Percentiles rank a stretch among this genome's conserved stretches.
phyloP scores from a whole-genome alignment of 1,284 basidiomycete genomes.

The Cutaneotrichosporon sp. region DNA sequence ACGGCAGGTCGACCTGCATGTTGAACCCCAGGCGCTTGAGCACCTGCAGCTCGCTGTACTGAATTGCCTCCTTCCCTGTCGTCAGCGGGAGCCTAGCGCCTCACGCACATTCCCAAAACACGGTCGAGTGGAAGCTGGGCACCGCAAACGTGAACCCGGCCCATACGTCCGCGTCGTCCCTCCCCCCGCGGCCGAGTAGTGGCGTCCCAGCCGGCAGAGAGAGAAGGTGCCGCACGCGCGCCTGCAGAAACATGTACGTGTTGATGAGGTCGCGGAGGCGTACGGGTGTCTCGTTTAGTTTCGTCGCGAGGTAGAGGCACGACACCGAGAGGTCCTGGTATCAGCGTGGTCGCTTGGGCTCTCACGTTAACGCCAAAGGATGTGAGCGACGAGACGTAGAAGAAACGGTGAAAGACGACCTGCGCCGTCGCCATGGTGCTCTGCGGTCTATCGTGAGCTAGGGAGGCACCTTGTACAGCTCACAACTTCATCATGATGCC shows the following conservation, averaged over 20 bases:
- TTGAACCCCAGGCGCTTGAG: slow-evolving; percentile 89
- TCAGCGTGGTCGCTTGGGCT: slow-evolving; percentile 18
- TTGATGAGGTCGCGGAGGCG: slow-evolving; percentile 92
- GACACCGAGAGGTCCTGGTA: slow-evolving; percentile 85
- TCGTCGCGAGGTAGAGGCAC: slow-evolving; percentile 87
- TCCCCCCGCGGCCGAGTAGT: slow-evolving; percentile 10
- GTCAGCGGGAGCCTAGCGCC: neutral
- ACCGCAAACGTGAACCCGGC: slow-evolving; percentile 35
- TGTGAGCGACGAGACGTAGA: slow-evolving; percentile 89
- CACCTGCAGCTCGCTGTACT: slow-evolving; percentile 95
- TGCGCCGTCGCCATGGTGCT: slow-evolving; percentile 94
- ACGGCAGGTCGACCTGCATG: slow-evolving; percentile 82
- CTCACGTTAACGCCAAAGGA: slow-evolving; percentile 84
- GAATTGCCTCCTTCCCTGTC: slow-evolving; percentile 57
- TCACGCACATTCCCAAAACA: slow-evolving; percentile 44
- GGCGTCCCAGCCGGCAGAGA: slow-evolving; percentile 23
- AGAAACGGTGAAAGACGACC: slow-evolving; percentile 94
- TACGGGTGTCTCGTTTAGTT: slow-evolving; percentile 88
- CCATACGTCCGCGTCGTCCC: slow-evolving; percentile 25
- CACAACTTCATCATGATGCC: slow-evolving; percentile 83
- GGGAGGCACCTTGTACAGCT: neutral
- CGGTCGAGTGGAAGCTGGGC: slow-evolving; percentile 39
- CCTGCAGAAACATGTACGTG: slow-evolving; percentile 72
- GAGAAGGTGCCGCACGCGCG: slow-evolving; percentile 40
- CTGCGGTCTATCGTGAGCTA: slow-evolving; percentile 65